These are phyloP conservation scores for Monascus ruber DNA, from an alignment of 2,329 filamentous ascomycete genomes.

Conservation along the genomic window DNA sequence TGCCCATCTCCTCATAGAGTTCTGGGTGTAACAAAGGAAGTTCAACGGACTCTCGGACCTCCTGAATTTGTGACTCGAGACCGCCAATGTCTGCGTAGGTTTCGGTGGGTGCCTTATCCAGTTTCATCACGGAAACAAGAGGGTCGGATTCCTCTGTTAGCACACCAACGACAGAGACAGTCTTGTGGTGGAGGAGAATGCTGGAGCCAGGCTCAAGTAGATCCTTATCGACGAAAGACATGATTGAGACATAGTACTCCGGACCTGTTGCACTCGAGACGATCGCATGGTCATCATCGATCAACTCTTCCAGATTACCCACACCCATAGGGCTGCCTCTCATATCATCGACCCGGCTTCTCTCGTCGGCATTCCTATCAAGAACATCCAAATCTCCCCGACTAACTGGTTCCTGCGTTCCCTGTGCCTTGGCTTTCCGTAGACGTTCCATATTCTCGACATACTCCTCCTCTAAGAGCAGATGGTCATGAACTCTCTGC, in stretches of 20 bases:
- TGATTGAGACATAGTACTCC: constrained; percentile 99
- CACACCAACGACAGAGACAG: constrained; percentile 93
- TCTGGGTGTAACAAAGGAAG: constrained; percentile 89
- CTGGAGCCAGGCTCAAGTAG: constrained; percentile 91
- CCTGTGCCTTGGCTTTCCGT: constrained; percentile 76
- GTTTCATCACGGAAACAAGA: constrained; percentile 95
- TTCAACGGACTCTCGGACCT: constrained; percentile 95
- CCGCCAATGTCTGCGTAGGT: constrained; percentile 98
- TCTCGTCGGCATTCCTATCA: constrained; percentile 88
- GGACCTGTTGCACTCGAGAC: constrained; percentile 95
- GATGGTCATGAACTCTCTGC: constrained; percentile 96
- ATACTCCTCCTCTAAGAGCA: constrained; percentile 94
- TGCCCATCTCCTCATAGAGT: constrained; percentile 99
- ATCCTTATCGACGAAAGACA: constrained; percentile 99
- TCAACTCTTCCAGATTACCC: constrained; percentile 94
- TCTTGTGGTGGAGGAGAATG: constrained; percentile 93
- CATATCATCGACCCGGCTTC: constrained; percentile 94
- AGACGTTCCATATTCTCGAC: constrained; percentile 97
- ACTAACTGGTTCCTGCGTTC: constrained; percentile 41
- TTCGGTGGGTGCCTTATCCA: constrained; percentile 96
- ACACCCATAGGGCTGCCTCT: constrained; percentile 97
- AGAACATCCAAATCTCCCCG: constrained; percentile 59
- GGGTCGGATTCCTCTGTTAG: constrained; percentile 94
- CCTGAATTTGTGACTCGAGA: constrained; percentile 88
- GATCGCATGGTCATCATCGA: constrained; percentile 97